Base-by-base conservation (phyloP, 2,329 filamentous ascomycete species). In the Dothistroma septosporum region DNA sequence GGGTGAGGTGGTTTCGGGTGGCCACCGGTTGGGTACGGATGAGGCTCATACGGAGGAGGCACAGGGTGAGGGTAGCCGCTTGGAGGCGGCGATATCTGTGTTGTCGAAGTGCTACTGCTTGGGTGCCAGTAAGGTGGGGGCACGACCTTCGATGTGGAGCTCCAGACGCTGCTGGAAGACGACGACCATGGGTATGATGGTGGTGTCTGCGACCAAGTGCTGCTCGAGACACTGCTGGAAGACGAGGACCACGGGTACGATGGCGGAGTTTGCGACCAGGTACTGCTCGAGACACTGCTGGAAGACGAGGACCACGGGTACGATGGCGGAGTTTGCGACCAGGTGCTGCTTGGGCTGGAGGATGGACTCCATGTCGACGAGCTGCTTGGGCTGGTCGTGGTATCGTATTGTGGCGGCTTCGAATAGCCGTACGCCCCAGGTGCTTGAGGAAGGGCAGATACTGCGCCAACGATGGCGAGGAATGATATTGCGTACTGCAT, bases 391-490 rank as follows among this genome's bases (percentile, higher is more conserved):
- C 21, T 53, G 49, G 10, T 53, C 5, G 31, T 33, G 2, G 49
- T 53, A 12, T 31, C 33, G 31, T 53, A 31, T 10, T 32, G 14
- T n/a, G 21, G 47, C 10, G 22, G 49, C 14, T n/a, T 10, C 22
- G n/a, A 8, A 8, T 50, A 28, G 12, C 49, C 49, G 21, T 53
- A 53, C 24, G 24, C 49, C 24, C 16, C 49, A n/a, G 49, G 49
- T 12, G 49, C 49, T 10, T 32, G 49, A 10, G 54, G 54, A 28
- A 56, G 54, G 19, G 54, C 54, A 28, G 54, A 56, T 35, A 56
- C 54, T 31, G 54, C 54, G 54, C 54, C 54, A 56, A 46, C 21
- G 54, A 56, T 46, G 35, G 54, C 54, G 54, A 56, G 37, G 54
- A 48, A 2, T 31, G 54, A 48, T 22, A 56, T 31, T 22, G 41